phyloP scores from a whole-genome alignment of 768 basidiomycete genomes.

The Suillus hirtellus region DNA sequence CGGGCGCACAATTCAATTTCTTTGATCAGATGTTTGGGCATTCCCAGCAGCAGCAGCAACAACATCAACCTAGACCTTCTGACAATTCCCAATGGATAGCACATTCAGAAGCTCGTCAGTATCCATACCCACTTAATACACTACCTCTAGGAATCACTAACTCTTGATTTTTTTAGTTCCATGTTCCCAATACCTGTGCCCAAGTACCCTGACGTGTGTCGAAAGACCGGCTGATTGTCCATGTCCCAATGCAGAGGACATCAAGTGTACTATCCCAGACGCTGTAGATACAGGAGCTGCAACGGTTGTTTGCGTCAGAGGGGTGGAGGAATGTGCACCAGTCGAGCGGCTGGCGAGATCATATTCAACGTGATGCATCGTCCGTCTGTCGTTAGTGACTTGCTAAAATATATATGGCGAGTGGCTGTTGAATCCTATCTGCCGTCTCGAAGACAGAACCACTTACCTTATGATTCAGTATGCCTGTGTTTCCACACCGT shows the following conservation, averaged over 20 bases:
- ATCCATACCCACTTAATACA: not conserved
- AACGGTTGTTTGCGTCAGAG: slow-evolving; percentile 72
- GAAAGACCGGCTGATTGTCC: slow-evolving; percentile 60
- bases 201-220: slow-evolving; percentile 69
- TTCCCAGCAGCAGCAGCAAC: slow-evolving; percentile 52
- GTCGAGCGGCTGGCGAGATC: slow-evolving; percentile 50
- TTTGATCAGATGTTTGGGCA: slow-evolving; percentile 76
- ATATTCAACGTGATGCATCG: slow-evolving; percentile 15
- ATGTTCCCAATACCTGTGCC: slow-evolving; percentile 77
- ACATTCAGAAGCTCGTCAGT: slow-evolving; percentile 64
- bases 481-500: too few relatives aligned
- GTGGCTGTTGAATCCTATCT: not conserved
- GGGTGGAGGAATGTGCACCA: slow-evolving; percentile 58
- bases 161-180: slow-evolving; percentile 46
- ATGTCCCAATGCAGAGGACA: slow-evolving; percentile 73
- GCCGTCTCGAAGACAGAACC: slow-evolving; percentile 2
- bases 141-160: slow-evolving; percentile 5
- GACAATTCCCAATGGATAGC: slow-evolving; percentile 62
- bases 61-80: slow-evolving; percentile 20
- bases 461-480: not conserved
- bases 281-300: slow-evolving; percentile 47
- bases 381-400: not conserved
- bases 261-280: slow-evolving; percentile 77
- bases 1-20: slow-evolving; percentile 71
- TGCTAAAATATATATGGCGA: not conserved